phyloP scores from a whole-genome alignment of 371 early-diverging fungal genomes.

The Sanchytrium tribonematis region DNA sequence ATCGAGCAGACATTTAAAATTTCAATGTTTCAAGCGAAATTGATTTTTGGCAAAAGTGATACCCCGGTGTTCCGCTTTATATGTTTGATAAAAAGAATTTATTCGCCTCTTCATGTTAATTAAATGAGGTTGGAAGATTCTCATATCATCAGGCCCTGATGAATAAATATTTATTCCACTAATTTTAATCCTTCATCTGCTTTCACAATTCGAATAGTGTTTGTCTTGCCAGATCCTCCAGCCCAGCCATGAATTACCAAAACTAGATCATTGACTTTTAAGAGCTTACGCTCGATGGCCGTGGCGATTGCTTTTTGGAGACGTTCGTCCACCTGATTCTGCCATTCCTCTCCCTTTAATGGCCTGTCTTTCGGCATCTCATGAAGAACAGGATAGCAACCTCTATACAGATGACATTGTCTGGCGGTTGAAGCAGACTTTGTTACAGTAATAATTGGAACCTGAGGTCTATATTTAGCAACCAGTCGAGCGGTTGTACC shows the following conservation, averaged over 20 bases:
- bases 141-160: no score
- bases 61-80: no score
- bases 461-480: slow-evolving; percentile 73
- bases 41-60: no score
- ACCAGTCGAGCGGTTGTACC: slow-evolving; percentile 55
- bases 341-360: slow-evolving; percentile 26
- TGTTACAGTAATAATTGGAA: slow-evolving; percentile 73
- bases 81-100: no score
- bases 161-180: no score
- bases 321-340: slow-evolving; percentile 50
- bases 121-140: no score
- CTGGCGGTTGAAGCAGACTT: slow-evolving; percentile 54
- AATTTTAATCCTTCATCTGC: no score
- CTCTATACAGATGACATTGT: slow-evolving; percentile 55
- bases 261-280: slow-evolving; percentile 34
- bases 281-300: slow-evolving; percentile 20
- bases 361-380: slow-evolving; percentile 10
- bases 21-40: no score
- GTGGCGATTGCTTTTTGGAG: slow-evolving; percentile 29
- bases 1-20: no score
- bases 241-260: slow-evolving; percentile 58
- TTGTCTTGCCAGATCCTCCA: slow-evolving; percentile 12
- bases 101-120: no score
- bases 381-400: slow-evolving; percentile 68
- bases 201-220: slow-evolving; percentile 2